Conservation (phyloP, 257 asterid genomes). For the Primulina huaijiensis region DNA sequence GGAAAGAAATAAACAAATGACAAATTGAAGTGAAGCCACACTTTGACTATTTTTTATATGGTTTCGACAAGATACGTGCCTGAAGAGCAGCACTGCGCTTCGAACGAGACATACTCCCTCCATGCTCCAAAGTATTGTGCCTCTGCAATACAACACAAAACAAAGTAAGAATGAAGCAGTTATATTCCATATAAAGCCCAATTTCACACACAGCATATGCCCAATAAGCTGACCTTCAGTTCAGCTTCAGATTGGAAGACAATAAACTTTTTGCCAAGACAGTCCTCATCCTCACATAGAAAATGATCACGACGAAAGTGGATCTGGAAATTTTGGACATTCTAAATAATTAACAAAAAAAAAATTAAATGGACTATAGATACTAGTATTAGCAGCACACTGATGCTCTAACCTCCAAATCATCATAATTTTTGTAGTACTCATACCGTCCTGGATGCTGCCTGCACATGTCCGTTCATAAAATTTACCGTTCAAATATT, state of each 20-base stretch:
- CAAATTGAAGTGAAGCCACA: conserved; percentile 9
- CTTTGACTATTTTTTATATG: not conserved
- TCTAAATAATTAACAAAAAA: conserved; percentile 18
- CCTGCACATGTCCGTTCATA: conserved; percentile 43
- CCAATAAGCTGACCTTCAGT: conserved; percentile 57
- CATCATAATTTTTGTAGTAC: conserved; percentile 86
- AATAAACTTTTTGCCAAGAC: conserved; percentile 80
- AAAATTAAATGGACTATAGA: conserved; percentile 12
- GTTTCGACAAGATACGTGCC: conserved; percentile 41
- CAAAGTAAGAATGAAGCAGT: conserved; percentile 8
- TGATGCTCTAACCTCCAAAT: conserved; percentile 66
- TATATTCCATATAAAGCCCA: not conserved
- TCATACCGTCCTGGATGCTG: conserved; percentile 93
- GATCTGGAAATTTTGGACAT: conserved; percentile 41
- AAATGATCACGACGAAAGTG: conserved; percentile 84
- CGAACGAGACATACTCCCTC: conserved; percentile 95
- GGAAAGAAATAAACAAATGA: not conserved
- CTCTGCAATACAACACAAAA: conserved; percentile 50
- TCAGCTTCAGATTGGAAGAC: conserved; percentile 85
- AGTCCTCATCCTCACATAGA: conserved; percentile 85
- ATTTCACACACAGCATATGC: conserved; percentile 7
- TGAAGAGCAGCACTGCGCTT: conserved; percentile 96
- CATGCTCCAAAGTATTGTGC: conserved; percentile 90
- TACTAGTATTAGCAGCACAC: conserved; percentile 18
- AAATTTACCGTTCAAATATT: conserved; percentile 3